Base-by-base conservation (phyloP, 2,329 filamentous ascomycete species). In the Myriosclerotinia curreyana region DNA sequence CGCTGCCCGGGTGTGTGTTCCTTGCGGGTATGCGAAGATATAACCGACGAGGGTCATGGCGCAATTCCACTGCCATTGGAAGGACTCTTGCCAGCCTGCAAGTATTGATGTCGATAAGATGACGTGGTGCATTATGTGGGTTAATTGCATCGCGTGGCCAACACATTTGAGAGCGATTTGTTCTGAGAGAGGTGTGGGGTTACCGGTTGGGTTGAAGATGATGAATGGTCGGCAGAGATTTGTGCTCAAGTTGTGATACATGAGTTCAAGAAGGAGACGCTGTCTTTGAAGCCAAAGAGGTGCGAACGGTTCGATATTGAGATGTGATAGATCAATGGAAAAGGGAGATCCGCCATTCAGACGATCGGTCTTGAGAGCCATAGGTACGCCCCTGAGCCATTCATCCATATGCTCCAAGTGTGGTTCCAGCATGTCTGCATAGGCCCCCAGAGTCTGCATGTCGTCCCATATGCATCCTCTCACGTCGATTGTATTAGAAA, bases 31-130 rank as follows among this genome's bases (percentile, higher is more conserved):
- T 0, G 76, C 75, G 0, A 80, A 65, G 2, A 77, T 67, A 65
- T 77, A 81, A 7, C 78, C 79, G 11, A 79, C 64, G 2, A 79
- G 70, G 3, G 76, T 74, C 22, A 80, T 66, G 1, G 76, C 70
- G 0, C 77, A 76, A 64, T 79, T 76, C 76, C 78, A 79, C 66
- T 79, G 78, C 72, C 76, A 80, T 31, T 78, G 76, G 59, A 78
- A 79, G 0, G 74, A 71, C 58, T 78, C 75, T 64, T 76, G 72
- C 73, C 73, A 77, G 9, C 77, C 77, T n/a, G 65, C 64, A 0
- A 79, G 66, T 25, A 78, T 70, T 17, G 72, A 69, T 1, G 76
- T 76, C 3, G 68, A 65, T 1, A 66, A 68, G 20, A 77, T 68
- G 1, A 75, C 68, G 51, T 79, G 76, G 44, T 78, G 73, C 51